Percentiles rank a stretch among this genome's conserved stretches.
Evolutionary conservation across 2,329 filamentous ascomycete genomes (phyloP).

Genomic region (Bipolaris gigantea): DNA sequence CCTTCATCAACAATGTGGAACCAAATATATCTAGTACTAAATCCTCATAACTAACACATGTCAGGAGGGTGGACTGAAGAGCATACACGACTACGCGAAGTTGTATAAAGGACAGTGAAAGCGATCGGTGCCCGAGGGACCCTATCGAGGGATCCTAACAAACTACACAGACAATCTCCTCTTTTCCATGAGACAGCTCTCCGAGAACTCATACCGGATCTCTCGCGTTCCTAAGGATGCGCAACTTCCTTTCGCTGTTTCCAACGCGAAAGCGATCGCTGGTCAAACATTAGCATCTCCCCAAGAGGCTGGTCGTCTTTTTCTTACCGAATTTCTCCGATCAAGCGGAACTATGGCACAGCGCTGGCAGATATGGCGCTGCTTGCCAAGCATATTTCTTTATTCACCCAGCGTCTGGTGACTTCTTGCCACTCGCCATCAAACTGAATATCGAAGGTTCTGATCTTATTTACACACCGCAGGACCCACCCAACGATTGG

Average conservation of each 20-base stretch:
- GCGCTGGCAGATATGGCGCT: slow-evolving; percentile 40
- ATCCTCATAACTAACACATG: background rate
- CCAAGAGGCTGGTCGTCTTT: slow-evolving; percentile 37
- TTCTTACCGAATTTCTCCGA: background rate
- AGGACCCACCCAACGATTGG: slow-evolving; percentile 53
- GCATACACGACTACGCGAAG: slow-evolving; percentile 2
- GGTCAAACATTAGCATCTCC: slow-evolving; percentile 37
- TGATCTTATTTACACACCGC: slow-evolving; percentile 52
- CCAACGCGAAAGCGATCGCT: background rate
- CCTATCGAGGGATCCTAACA: slow-evolving; percentile 12
- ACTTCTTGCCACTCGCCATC: slow-evolving; percentile 55
- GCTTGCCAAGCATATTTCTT: slow-evolving; percentile 55
- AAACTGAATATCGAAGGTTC: slow-evolving; percentile 48
- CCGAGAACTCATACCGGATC: slow-evolving; percentile 11
- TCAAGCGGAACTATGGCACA: background rate
- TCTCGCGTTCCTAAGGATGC: slow-evolving; percentile 6
- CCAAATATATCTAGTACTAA: background rate
- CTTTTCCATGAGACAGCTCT: slow-evolving; percentile 18
- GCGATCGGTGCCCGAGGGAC: background rate
- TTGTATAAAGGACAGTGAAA: slow-evolving; percentile 2
- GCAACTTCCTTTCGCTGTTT: slow-evolving; percentile 7
- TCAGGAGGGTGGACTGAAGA: background rate
- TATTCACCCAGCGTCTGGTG: slow-evolving; percentile 41
- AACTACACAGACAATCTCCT: slow-evolving; percentile 18
- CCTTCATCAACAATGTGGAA: background rate